These are phyloP conservation scores for Ulota crispa DNA, from an alignment of 225 moss, liverwort and hornwort species.

Conservation along the genomic window DNA sequence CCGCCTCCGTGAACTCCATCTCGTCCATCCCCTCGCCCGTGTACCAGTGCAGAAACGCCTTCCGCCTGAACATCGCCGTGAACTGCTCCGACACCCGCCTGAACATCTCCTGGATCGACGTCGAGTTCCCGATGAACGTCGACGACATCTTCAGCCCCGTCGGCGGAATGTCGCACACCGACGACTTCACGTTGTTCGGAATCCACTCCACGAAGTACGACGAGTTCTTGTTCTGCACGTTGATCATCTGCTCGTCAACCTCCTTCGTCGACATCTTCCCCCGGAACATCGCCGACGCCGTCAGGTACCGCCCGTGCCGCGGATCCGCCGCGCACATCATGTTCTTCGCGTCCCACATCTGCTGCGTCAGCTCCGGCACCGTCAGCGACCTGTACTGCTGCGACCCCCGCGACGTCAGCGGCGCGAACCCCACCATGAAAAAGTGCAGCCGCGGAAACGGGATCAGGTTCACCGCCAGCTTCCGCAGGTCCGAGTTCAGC, in stretches of 20 bases:
- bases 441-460: conserved; percentile 51
- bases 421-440: conserved; percentile 57
- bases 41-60: conserved; percentile 62
- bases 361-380: conserved; percentile 53
- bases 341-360: conserved; percentile 67
- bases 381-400: conserved; percentile 54
- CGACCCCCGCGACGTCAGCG: conserved; percentile 44
- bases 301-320: conserved; percentile 50
- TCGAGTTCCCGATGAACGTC: conserved; percentile 57
- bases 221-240: conserved; percentile 62
- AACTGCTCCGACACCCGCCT: conserved; percentile 57
- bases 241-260: conserved; percentile 65
- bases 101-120: conserved; percentile 64
- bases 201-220: conserved; percentile 66
- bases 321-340: conserved; percentile 67
- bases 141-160: conserved; percentile 61
- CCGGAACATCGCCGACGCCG: conserved; percentile 56
- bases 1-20: conserved; percentile 63
- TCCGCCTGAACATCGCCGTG: conserved; percentile 55
- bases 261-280: conserved; percentile 64
- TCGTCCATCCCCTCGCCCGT: conserved; percentile 67
- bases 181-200: conserved; percentile 59
- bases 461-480: conserved; percentile 54
- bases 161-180: conserved; percentile 54
- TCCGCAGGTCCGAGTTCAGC: conserved; percentile 55